These are phyloP conservation scores for Apostasia shenzhenica DNA, from an alignment of 106 monocot genomes.

Conservation along the genomic window DNA sequence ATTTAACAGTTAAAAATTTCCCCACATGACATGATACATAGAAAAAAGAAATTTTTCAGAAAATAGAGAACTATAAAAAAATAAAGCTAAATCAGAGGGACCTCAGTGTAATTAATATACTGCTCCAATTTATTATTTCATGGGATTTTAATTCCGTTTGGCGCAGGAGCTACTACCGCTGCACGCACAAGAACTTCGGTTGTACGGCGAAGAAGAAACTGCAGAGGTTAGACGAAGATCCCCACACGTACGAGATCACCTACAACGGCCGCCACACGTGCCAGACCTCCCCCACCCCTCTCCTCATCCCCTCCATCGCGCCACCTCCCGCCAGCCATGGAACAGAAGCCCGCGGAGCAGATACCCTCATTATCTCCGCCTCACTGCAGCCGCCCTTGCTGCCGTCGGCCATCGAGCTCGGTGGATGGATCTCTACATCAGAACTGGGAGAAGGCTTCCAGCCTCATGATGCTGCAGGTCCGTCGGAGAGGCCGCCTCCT, in stretches of 20 bases:
- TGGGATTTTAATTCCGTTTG: background rate
- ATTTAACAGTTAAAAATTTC: too few relatives aligned
- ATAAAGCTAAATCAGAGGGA: too few relatives aligned
- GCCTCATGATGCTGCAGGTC: conserved; percentile 1
- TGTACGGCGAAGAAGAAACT: conserved; percentile 73
- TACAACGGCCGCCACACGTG: conserved; percentile 57
- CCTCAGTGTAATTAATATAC: too few relatives aligned
- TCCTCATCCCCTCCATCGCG: conserved; percentile 11
- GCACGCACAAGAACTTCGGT: conserved; percentile 72
- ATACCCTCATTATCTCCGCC: background rate
- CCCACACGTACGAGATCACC: conserved; percentile 40
- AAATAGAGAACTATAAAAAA: too few relatives aligned
- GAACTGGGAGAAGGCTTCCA: conserved; percentile 6
- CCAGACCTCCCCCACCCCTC: conserved; percentile 38
- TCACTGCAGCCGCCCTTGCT: background rate
- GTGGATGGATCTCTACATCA: too few relatives aligned
- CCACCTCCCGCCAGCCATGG: background rate
- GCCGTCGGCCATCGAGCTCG: background rate
- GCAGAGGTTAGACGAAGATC: conserved; percentile 66
- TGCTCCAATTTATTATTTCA: too few relatives aligned
- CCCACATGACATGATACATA: too few relatives aligned
- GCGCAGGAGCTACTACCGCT: conserved; percentile 53
- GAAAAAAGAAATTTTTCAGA: too few relatives aligned
- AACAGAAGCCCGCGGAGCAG: background rate
- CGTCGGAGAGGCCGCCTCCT: background rate